A percentile compares a stretch with the other conserved stretches of the same genome.
phyloP scores from a whole-genome alignment of 2,329 filamentous ascomycete genomes.

The Juglanconis juglandina region DNA sequence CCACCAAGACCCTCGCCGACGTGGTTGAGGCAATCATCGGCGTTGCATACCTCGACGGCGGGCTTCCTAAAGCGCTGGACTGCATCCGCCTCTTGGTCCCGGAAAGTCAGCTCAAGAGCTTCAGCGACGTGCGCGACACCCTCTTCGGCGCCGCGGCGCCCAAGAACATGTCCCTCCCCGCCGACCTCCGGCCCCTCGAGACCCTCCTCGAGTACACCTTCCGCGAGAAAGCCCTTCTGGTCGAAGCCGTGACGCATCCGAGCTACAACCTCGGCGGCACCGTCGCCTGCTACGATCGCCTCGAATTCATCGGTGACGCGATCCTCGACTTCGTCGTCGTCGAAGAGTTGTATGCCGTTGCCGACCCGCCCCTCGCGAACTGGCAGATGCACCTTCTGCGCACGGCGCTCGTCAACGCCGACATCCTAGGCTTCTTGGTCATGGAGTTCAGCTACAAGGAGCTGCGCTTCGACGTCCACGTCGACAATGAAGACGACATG shows the following conservation, averaged over 20 bases:
- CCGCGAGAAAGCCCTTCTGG: constrained; percentile 60
- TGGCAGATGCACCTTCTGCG: constrained; percentile 72
- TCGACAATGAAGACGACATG: neutral
- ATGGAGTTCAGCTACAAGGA: constrained; percentile 52
- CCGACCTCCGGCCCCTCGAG: constrained; percentile 53
- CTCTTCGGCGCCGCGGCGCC: constrained; percentile 42
- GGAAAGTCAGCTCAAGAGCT: neutral
- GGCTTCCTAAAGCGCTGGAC: constrained; percentile 56
- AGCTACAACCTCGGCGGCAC: constrained; percentile 49
- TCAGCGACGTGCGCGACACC: constrained; percentile 25
- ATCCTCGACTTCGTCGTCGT: constrained; percentile 78
- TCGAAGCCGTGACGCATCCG: constrained; percentile 78
- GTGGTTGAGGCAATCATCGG: constrained; percentile 84
- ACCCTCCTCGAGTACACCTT: constrained; percentile 70
- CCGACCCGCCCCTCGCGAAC: constrained; percentile 38
- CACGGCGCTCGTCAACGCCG: constrained; percentile 72
- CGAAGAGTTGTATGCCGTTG: constrained; percentile 49
- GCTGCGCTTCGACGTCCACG: constrained; percentile 22
- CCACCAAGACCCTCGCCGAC: constrained; percentile 81
- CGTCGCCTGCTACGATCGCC: constrained; percentile 60
- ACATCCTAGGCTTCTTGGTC: constrained; percentile 74
- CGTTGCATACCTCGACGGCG: constrained; percentile 67
- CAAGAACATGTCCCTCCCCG: constrained; percentile 32
- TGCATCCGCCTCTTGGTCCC: constrained; percentile 66
- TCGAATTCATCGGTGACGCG: constrained; percentile 87